Base-by-base conservation (phyloP, 768 basidiomycete species). In the Lactarius deliciosus region DNA sequence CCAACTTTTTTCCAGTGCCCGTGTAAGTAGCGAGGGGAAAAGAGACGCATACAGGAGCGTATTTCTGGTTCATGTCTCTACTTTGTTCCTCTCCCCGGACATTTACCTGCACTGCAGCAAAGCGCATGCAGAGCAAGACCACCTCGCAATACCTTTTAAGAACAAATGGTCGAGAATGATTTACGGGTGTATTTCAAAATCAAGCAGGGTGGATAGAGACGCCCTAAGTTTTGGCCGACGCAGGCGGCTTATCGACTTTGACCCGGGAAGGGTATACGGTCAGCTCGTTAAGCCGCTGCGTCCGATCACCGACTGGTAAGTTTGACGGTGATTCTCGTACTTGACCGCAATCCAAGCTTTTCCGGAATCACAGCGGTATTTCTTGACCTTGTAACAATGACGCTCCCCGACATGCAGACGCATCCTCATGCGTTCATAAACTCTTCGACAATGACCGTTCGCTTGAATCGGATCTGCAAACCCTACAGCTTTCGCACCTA, bases 401-500 rank as follows among this genome's bases (percentile, higher is more conserved):
- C 92, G 0, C 84, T 95, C 18, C 75, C 86, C 0, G 80, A 94
- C 70, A 89, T 96, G 9, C 96, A 98, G 77, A 71, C 80, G 0
- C 83, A 15, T 60, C 74, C 96, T 34, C 77, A 92, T 59, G 77
- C 81, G 6, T 76, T 92, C 32, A 83, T 92, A 0, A 80, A 77
- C 65, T 86, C 79, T 0, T 89, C 85, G 0, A 87, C 90, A 16
- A 90, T 96, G 96, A 96, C 0, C 96, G 98, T 75, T 98, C 95
- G 6, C 87, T 98, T 59, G 95, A 98, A 79, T 95, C 91, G 16
- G 96, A 99, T 73, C 83, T 98, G 40, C 86, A 85, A 70, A 92
- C 94, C 0, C 85, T 98, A 67, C 92, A 91, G 70, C 83, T 96
- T 43, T 85, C 87, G 69, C 94, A 98, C 73, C 88, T 94, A 0